Evolutionary conservation across 2,329 filamentous ascomycete species (phyloP).

Genomic region (Byssoonygena ceratinophila): DNA sequence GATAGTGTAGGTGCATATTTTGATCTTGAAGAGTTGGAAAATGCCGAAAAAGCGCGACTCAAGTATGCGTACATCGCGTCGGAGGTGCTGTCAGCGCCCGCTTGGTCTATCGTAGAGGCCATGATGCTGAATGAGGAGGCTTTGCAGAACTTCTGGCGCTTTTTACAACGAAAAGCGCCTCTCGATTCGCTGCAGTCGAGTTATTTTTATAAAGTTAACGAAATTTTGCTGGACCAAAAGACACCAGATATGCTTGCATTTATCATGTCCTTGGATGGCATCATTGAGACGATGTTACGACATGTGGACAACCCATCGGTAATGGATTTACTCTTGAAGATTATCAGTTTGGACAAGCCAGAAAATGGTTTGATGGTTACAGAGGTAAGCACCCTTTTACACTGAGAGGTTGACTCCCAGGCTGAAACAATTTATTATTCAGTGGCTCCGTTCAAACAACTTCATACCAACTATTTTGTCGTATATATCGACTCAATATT

Average conservation of each 20-base stretch:
- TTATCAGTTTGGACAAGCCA: slow-evolving; percentile 87
- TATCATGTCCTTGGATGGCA: slow-evolving; percentile 70
- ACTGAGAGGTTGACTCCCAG: neutral
- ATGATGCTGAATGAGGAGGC: slow-evolving; percentile 73
- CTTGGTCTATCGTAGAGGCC: slow-evolving; percentile 91
- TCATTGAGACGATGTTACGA: slow-evolving; percentile 73
- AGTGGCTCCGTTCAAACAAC: slow-evolving; percentile 88
- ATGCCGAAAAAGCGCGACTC: slow-evolving; percentile 79
- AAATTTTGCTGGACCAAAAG: slow-evolving; percentile 94
- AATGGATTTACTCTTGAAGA: slow-evolving; percentile 94
- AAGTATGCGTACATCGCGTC: slow-evolving; percentile 89
- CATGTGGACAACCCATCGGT: slow-evolving; percentile 97
- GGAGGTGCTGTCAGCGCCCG: slow-evolving; percentile 88
- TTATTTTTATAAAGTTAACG: slow-evolving; percentile 98
- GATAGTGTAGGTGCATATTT: slow-evolving; percentile 18
- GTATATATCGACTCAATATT: slow-evolving; percentile 74
- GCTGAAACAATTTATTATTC: slow-evolving; percentile 10
- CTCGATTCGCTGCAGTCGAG: slow-evolving; percentile 88
- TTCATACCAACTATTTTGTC: slow-evolving; percentile 78
- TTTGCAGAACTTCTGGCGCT: slow-evolving; percentile 80
- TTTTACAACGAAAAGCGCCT: slow-evolving; percentile 70
- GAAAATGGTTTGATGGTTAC: slow-evolving; percentile 88
- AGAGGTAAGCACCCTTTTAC: slow-evolving; percentile 51
- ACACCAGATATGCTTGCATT: slow-evolving; percentile 93
- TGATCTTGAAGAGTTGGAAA: slow-evolving; percentile 47